Evolutionary conservation across 805 yeast species (phyloP), one percentile per base, ranked within the genome.

Genomic region (Saccharomycopsis sp.): DNA sequence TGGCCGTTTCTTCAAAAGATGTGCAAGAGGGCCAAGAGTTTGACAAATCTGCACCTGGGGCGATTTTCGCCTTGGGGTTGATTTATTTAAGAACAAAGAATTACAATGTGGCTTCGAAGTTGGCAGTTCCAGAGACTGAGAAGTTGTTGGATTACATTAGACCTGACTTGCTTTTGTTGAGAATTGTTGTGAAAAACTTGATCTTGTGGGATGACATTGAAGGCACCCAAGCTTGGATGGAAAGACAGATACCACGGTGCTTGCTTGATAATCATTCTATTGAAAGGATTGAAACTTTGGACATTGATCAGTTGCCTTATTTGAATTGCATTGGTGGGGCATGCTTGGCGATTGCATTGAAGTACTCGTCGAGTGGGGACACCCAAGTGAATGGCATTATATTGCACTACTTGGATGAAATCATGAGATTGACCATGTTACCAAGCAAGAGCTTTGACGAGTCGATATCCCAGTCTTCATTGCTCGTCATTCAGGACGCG

Each of bases 261-360:
- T 50, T 76, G 33, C 49, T 58, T 21, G 53, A 52, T 10, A 56
- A 58, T 30, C 63, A 57, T 48, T 39, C 55, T 1, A 42, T 55
- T 42, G 49, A 50, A 21, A n/a, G 54, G 37, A 58, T 55, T 48
- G 17, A 52, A 4, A 71, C 80, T 42, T 34, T 46, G 25, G 49
- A 46, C 25, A 43, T 44, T 25, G 87, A 80, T 45, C 75, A 73
- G 44, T 56, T 85, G 34, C 71, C 77, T 2, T 71, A 69, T 50
- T 73, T 74, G 50, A 76, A 80, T 53, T 69, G 80, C 25, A 53
- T 86, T 3, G 82, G 84, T 2, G 98, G 97, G 0, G 60, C 75
- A 0, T 72, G 89, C 41, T 54, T 85, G 38, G 70, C 95, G 0
- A 66, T 88, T 46, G 92, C 89, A 0, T 60, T 92, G 22, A 75